phyloP scores from a whole-genome alignment of 129 eudicot species.

The Solidago caesia region DNA sequence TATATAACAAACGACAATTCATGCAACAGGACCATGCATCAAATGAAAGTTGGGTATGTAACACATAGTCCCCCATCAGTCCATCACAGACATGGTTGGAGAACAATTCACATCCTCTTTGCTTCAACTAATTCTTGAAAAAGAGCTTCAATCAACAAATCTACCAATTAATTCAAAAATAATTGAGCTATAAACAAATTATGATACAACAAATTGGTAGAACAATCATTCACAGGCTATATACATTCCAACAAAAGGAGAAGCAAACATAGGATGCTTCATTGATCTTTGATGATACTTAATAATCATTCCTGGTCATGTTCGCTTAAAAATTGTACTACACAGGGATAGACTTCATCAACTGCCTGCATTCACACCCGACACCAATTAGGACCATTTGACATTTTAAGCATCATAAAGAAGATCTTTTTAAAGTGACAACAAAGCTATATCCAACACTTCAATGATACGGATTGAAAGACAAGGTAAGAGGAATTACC shows the following conservation, averaged over 20 bases:
- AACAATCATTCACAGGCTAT: neutral
- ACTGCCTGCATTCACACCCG: conserved; percentile 64
- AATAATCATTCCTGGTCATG: conserved; percentile 36
- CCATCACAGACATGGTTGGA: too few species aligned
- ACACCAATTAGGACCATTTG: neutral
- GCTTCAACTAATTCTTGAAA: too few species aligned
- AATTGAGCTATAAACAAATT: neutral
- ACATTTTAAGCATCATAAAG: neutral
- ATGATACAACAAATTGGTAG: neutral
- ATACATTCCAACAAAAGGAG: neutral
- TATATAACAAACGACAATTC: too few species aligned
- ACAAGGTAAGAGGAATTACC: conserved; percentile 40
- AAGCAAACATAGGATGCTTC: neutral
- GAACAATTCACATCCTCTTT: too few species aligned
- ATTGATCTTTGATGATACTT: neutral
- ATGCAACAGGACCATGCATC: too few species aligned
- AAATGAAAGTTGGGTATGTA: too few species aligned
- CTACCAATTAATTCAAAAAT: neutral
- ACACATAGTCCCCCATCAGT: too few species aligned
- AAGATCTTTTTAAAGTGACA: neutral
- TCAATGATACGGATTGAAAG: neutral
- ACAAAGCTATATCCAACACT: conserved; percentile 18
- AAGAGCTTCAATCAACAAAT: neutral
- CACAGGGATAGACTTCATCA: conserved; percentile 73
- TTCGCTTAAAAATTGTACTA: conserved; percentile 54